A percentile compares a stretch with the other conserved stretches of the same genome.
phyloP scores from a whole-genome alignment of 345 rosid species.

The Eucalyptus brandiana region DNA sequence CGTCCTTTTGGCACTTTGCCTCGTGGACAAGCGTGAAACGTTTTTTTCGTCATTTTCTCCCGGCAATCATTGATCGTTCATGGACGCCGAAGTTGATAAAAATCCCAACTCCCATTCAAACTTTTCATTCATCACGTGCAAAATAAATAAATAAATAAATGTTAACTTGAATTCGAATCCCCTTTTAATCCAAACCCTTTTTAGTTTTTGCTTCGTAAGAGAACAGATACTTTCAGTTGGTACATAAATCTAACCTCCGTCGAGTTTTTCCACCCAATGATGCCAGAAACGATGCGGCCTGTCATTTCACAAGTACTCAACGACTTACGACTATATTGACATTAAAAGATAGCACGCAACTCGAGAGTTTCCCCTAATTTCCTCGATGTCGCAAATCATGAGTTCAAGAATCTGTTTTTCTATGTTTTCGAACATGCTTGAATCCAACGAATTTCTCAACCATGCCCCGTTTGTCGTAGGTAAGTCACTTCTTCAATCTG shows the following conservation, averaged over 20 bases:
- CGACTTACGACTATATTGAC: accelerated
- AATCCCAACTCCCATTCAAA: not conserved
- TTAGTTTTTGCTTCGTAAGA: not conserved
- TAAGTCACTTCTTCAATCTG: not conserved
- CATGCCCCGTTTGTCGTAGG: not conserved
- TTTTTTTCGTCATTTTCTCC: not conserved
- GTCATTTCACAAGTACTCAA: not conserved
- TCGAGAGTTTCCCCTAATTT: accelerated
- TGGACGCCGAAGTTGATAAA: not conserved
- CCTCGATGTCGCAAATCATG: not conserved
- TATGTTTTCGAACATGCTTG: not conserved
- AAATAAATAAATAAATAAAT: not conserved
- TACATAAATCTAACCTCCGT: accelerated
- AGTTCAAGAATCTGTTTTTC: not conserved
- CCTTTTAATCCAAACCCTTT: not conserved
- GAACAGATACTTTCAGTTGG: accelerated
- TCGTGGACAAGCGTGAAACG: not conserved
- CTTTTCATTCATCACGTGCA: not conserved
- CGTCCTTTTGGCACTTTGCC: not conserved
- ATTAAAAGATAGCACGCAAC: not conserved
- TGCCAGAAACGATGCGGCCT: accelerated
- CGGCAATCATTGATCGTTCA: not conserved
- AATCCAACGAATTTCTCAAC: not conserved
- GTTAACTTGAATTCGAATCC: too few species aligned
- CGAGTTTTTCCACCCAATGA: not conserved